phyloP scores from a whole-genome alignment of 202 grass and related monocot genomes.

The Alloteropsis angusta region DNA sequence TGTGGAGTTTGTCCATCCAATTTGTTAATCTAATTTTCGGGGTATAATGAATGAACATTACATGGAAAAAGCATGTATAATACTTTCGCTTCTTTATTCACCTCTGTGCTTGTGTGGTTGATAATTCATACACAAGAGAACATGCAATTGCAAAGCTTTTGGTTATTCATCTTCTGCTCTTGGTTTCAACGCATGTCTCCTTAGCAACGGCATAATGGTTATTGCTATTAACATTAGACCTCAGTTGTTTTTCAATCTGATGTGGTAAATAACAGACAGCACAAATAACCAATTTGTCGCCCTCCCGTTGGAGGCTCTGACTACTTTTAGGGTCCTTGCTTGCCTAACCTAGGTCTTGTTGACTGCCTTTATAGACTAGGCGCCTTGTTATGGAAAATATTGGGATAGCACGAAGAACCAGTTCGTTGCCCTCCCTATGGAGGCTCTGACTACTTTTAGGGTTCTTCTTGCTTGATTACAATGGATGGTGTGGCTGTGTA shows the following conservation, averaged over 20 bases:
- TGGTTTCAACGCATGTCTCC: not conserved
- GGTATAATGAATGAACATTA: not conserved
- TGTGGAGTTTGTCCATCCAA: not conserved
- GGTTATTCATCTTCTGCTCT: not conserved
- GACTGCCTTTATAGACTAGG: too few species aligned
- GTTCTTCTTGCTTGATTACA: too few species aligned
- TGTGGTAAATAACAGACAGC: too few species aligned
- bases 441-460: too few species aligned
- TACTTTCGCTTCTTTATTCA: not conserved
- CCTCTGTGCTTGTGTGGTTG: not conserved
- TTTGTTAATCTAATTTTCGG: not conserved
- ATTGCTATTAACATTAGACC: conserved; percentile 6
- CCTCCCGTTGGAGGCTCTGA: too few species aligned
- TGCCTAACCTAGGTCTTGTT: too few species aligned
- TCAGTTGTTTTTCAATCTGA: not conserved
- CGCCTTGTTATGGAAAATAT: too few species aligned
- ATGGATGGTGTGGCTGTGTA: too few species aligned
- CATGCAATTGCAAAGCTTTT: conserved; percentile 1
- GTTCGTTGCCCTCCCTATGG: too few species aligned
- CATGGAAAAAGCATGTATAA: not conserved
- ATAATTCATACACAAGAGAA: not conserved
- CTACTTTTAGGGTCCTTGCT: too few species aligned
- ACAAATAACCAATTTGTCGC: too few species aligned
- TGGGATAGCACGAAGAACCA: too few species aligned
- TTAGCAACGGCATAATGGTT: not conserved